Evolutionary conservation across 495 filamentous ascomycete species (phyloP).

Genomic region (Friedmanniomyces simplex): DNA sequence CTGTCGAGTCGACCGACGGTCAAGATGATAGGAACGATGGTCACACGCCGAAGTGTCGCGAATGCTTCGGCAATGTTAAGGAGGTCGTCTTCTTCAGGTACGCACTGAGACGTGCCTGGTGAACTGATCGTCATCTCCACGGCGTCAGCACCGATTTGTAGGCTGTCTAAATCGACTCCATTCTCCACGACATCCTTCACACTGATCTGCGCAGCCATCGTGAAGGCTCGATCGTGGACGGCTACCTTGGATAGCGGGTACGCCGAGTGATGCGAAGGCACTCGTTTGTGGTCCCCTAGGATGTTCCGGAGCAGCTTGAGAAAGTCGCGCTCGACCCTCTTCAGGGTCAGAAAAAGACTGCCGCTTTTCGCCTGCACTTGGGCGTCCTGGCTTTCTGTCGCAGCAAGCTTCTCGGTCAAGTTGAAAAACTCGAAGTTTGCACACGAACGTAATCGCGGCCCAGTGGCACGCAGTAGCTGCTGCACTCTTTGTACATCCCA

Average conservation of each 20-base stretch:
- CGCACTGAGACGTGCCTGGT: constrained; percentile 30
- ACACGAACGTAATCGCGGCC: constrained; percentile 48
- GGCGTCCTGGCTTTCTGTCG: constrained; percentile 20
- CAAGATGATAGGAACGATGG: constrained; percentile 59
- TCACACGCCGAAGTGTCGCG: constrained; percentile 51
- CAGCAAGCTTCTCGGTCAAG: constrained; percentile 2
- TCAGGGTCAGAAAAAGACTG: constrained; percentile 59
- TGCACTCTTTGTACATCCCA: constrained; percentile 43
- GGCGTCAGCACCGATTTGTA: constrained; percentile 61
- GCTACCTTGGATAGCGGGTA: constrained; percentile 62
- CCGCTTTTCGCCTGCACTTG: constrained; percentile 30
- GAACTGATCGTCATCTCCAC: constrained; percentile 53
- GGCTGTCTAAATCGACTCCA: constrained; percentile 46
- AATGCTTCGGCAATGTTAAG: constrained; percentile 46
- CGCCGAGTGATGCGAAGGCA: constrained; percentile 47
- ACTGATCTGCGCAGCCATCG: constrained; percentile 54
- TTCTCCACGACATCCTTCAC: constrained; percentile 49
- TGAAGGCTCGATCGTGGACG: constrained; percentile 53
- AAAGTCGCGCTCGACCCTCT: constrained; percentile 65
- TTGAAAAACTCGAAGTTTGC: constrained; percentile 79
- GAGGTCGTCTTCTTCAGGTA: not conserved
- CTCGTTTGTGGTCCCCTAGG: constrained; percentile 46
- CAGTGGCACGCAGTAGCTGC: constrained; percentile 42
- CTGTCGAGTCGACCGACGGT: constrained; percentile 36
- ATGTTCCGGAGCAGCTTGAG: constrained; percentile 54